Evolutionary conservation across 2,329 filamentous ascomycete species (phyloP).

Genomic region (Calonectria pseudoturangicola): DNA sequence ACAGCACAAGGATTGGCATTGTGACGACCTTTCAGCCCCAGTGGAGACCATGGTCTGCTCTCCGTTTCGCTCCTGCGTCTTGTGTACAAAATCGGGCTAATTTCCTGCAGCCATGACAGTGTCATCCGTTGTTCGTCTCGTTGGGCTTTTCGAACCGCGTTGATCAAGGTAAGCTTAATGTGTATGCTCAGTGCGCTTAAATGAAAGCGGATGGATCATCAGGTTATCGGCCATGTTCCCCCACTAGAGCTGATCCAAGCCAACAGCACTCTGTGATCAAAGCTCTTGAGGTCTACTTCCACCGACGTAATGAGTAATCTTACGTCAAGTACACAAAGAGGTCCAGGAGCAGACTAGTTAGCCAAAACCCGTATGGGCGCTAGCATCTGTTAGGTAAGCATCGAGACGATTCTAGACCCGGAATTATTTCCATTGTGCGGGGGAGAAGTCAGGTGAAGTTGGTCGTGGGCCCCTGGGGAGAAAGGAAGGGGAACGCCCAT

Average conservation of each 20-base stretch:
- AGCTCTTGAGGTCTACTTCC: not conserved
- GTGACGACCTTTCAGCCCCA: constrained; percentile 1
- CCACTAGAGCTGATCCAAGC: not conserved
- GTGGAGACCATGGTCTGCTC: not conserved
- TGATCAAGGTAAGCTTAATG: constrained; percentile 13
- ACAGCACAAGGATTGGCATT: constrained; percentile 3
- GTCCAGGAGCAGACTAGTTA: not conserved
- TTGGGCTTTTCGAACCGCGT: not conserved
- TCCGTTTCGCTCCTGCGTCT: not conserved
- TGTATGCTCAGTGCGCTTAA: not conserved
- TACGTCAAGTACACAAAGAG: not conserved
- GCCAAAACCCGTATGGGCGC: not conserved
- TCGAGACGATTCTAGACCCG: not conserved
- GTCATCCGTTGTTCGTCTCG: not conserved
- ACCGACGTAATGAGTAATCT: constrained; percentile 17
- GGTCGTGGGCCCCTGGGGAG: not conserved
- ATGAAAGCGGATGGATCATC: not conserved
- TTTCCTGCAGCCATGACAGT: constrained; percentile 22
- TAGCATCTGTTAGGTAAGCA: not conserved
- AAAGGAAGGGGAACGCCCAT: not conserved
- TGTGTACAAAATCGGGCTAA: not conserved
- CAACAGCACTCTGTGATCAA: not conserved
- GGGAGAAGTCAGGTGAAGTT: not conserved
- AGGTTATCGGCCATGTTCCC: not conserved
- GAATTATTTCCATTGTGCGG: constrained; percentile 1